A percentile compares a stretch with the other conserved stretches of the same genome.
phyloP scores from a whole-genome alignment of 352 stramenopile genomes.

The Pythium sukuiense region DNA sequence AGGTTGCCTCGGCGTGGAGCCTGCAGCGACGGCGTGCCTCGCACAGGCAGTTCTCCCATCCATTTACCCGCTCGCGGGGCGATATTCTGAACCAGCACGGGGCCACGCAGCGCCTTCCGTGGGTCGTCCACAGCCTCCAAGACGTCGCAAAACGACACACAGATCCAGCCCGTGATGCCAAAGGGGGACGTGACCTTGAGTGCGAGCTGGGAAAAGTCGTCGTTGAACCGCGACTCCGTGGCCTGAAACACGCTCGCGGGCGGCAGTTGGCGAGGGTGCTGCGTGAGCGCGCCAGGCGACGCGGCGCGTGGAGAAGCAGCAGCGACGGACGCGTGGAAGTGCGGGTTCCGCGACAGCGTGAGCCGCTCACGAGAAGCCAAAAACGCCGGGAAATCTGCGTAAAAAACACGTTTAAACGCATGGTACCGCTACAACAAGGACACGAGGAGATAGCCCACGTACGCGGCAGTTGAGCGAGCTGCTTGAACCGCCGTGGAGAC shows the following conservation, averaged over 20 bases:
- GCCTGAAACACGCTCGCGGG: constrained; percentile 70
- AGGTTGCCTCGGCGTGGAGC: constrained; percentile 51
- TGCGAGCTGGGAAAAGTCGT: constrained; percentile 66
- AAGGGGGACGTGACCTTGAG: constrained; percentile 69
- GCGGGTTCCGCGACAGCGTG: constrained; percentile 46
- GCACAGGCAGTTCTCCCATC: constrained; percentile 61
- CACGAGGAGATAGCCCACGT: constrained; percentile 7
- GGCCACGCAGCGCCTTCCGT: constrained; percentile 28
- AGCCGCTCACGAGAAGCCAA: constrained; percentile 53
- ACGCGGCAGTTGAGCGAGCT: constrained; percentile 59
- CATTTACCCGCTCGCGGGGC: constrained; percentile 52
- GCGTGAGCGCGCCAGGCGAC: constrained; percentile 14
- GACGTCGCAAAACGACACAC: constrained; percentile 48
- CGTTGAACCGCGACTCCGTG: constrained; percentile 65
- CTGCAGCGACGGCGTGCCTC: constrained; percentile 61
- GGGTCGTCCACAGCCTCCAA: constrained; percentile 62
- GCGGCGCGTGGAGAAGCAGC: constrained; percentile 10
- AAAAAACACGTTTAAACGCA: neutral
- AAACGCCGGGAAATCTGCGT: constrained; percentile 57
- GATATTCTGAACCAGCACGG: constrained; percentile 70
- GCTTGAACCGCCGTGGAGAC: constrained; percentile 43
- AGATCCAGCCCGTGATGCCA: constrained; percentile 69
- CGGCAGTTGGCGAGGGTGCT: constrained; percentile 46
- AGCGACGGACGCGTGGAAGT: constrained; percentile 42
- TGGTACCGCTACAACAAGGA: neutral